phyloP scores from a whole-genome alignment of 2,329 filamentous ascomycete species.

The Cytospora piceicola region DNA sequence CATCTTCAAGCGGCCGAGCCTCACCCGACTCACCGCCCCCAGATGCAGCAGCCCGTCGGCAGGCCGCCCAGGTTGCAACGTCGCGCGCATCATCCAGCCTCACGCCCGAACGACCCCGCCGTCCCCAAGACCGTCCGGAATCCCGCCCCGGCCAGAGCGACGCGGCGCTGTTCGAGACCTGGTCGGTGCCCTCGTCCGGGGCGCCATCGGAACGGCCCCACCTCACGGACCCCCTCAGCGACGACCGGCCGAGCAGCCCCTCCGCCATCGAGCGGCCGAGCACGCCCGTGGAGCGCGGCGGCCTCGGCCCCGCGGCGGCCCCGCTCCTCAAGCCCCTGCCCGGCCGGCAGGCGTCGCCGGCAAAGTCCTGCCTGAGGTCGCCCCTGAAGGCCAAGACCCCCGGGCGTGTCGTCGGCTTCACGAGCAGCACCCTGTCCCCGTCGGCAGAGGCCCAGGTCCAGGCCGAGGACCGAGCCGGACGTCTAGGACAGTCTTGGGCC shows the following conservation, averaged over 20 bases:
- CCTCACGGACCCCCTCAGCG: conserved; percentile 8
- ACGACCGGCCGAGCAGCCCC: conserved; percentile 13
- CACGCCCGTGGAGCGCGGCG: conserved; percentile 34
- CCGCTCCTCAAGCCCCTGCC: conserved; percentile 54
- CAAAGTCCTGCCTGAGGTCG: conserved; percentile 61
- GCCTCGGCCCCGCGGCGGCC: conserved; percentile 42
- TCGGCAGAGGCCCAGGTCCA: conserved; percentile 44
- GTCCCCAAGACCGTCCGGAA: conserved; percentile 3
- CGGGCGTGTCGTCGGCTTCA: conserved; percentile 62
- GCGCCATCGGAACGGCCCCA: conserved; percentile 18
- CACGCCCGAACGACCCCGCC: conserved; percentile 19
- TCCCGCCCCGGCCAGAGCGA: conserved; percentile 18
- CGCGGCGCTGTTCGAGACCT: conserved; percentile 24
- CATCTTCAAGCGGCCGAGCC: not conserved
- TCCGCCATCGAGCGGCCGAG: conserved; percentile 18
- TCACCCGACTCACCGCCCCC: conserved; percentile 18
- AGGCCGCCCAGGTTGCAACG: not conserved
- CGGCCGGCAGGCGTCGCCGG: conserved; percentile 56
- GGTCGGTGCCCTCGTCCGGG: conserved; percentile 23
- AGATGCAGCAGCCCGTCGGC: conserved; percentile 6
- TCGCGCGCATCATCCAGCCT: conserved; percentile 5
- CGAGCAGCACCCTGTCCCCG: conserved; percentile 54
- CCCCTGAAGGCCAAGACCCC: conserved; percentile 61
- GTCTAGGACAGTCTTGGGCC: conserved; percentile 19
- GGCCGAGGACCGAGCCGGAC: conserved; percentile 28